These are phyloP conservation scores for Flagelloscypha sp. DNA, from an alignment of 768 basidiomycete species.

Conservation along the genomic window DNA sequence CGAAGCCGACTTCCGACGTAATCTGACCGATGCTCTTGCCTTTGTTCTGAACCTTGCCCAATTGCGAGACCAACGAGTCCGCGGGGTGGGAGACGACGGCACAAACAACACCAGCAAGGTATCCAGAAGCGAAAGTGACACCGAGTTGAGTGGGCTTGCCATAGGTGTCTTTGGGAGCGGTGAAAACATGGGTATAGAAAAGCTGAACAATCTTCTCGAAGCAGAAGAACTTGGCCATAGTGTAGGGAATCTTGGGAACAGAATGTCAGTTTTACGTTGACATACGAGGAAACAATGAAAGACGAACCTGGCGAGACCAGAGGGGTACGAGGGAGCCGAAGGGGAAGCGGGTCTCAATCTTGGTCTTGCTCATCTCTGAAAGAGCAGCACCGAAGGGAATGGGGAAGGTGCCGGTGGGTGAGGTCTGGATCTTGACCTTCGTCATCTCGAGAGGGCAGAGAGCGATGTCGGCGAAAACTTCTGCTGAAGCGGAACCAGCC, in stretches of 20 bases:
- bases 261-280: constrained; percentile 1
- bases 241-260: constrained; percentile 76
- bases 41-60: constrained; percentile 84
- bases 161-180: constrained; percentile 69
- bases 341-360: constrained; percentile 69
- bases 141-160: constrained; percentile 80
- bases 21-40: constrained; percentile 71
- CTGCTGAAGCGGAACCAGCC: constrained; percentile 87
- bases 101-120: constrained; percentile 92
- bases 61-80: constrained; percentile 86
- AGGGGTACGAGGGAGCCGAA: constrained; percentile 81
- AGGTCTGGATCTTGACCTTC: constrained; percentile 87
- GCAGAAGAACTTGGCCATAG: constrained; percentile 99
- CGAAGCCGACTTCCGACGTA: constrained; percentile 59
- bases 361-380: constrained; percentile 58
- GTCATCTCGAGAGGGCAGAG: constrained; percentile 94
- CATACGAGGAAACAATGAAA: background rate
- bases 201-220: constrained; percentile 82
- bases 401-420: constrained; percentile 68
- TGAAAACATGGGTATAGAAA: constrained; percentile 86
- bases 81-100: constrained; percentile 96
- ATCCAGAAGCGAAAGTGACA: constrained; percentile 84
- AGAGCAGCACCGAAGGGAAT: constrained; percentile 64
- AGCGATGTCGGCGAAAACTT: constrained; percentile 93
- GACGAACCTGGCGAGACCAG: constrained; percentile 75